These are phyloP conservation scores for Friedmanniomyces endolithicus DNA, from an alignment of 495 filamentous ascomycete species.

Conservation along the genomic window DNA sequence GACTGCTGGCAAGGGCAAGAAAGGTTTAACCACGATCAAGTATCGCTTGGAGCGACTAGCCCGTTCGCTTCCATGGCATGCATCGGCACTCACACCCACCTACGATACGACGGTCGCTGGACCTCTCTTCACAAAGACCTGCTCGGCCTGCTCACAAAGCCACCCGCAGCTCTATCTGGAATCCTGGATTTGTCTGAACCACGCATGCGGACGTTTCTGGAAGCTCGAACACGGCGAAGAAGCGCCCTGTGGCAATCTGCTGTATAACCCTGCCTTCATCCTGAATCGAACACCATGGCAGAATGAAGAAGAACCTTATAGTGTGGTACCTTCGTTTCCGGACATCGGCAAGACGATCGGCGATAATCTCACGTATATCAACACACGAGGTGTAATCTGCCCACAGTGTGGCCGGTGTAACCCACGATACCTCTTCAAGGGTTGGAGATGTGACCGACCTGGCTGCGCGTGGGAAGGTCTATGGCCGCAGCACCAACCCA, in stretches of 20 bases:
- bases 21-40: slow-evolving; percentile 33
- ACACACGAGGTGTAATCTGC: slow-evolving; percentile 54
- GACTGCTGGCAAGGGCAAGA: slow-evolving; percentile 24
- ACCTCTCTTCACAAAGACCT: slow-evolving; percentile 17
- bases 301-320: slow-evolving; percentile 29
- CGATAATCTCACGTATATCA: slow-evolving; percentile 10
- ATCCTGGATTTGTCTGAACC: slow-evolving; percentile 62
- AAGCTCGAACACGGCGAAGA: slow-evolving; percentile 23
- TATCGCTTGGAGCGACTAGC: slow-evolving; percentile 63
- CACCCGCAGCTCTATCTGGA: slow-evolving; percentile 38
- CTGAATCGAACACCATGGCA: slow-evolving; percentile 29
- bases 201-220: slow-evolving; percentile 48
- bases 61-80: slow-evolving; percentile 50
- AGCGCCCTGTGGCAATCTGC: slow-evolving; percentile 27
- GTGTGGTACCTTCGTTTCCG: slow-evolving; percentile 31
- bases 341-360: slow-evolving; percentile 24
- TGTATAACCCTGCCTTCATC: slow-evolving; percentile 49
- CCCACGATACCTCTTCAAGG: slow-evolving; percentile 47
- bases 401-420: slow-evolving; percentile 54
- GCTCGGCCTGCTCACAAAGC: slow-evolving; percentile 30
- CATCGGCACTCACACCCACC: slow-evolving; percentile 24
- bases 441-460: slow-evolving; percentile 48
- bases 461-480: slow-evolving; percentile 36
- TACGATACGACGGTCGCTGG: background rate
- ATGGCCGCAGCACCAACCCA: slow-evolving; percentile 17